Evolutionary conservation across 768 basidiomycete genomes (phyloP), one percentile per base, ranked within the genome.

Genomic region (Auricularia heimuer): DNA sequence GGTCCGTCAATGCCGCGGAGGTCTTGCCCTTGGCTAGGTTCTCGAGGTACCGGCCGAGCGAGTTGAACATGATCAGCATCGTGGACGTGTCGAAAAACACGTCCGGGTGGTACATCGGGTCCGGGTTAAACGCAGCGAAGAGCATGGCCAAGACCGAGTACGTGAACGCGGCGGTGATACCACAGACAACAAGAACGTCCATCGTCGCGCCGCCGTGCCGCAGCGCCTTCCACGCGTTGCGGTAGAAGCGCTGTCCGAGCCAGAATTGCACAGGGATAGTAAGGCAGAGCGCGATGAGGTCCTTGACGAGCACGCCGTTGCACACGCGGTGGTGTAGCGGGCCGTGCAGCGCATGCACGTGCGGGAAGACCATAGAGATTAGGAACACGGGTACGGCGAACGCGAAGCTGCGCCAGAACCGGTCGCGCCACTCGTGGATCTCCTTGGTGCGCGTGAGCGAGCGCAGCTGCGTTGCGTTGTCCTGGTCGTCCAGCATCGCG

Each of bases 51-150:
- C 97, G 87, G 3, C 97, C 97, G 14, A 98, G 83, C 2, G 93
- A 95, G 70, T 98, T 90, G 74, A 99, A 98, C 78, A 89, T 91
- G 82, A 99, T 88, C 67, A 99, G 80, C 97, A 98, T 98, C 21
- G 97, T 97, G 71, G 93, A 97, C 1, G 97, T 98, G 77, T 99
- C 97, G 78, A 98, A 98, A 77, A 98, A 98, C 56, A 94, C 83
- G 73, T 89, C 83, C 1, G 97, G 96, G 21, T 84, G 87, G 72
- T 82, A 92, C 54, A 81, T 81, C 0, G 87, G 81, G 10, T 88
- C 83, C 3, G 80, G 75, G 70, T 86, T 85, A 75, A 88, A 81
- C 3, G 81, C 73, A 4, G 92, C 89, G 62, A 78, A 77, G 66
- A 91, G 54, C 79, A 99, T 82, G 58, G 82, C 76, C 66, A 84